These are phyloP conservation scores for Phytophthora agathidicida DNA, from an alignment of 352 stramenopile species.

Conservation along the genomic window DNA sequence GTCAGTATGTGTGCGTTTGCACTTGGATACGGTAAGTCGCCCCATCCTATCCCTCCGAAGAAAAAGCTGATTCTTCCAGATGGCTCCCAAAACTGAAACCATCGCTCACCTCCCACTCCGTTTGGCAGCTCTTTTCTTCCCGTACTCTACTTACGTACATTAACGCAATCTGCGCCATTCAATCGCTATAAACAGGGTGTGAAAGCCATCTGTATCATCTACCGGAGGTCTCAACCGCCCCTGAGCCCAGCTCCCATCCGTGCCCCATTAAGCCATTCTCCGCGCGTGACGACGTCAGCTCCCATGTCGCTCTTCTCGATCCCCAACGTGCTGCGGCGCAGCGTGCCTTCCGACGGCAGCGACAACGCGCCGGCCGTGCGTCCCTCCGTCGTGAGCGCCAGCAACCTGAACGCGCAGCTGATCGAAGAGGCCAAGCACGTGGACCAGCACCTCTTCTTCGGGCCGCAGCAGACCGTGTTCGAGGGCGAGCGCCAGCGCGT, in stretches of 20 bases:
- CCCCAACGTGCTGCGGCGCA: constrained; percentile 68
- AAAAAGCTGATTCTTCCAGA: constrained; percentile 31
- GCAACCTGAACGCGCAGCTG: constrained; percentile 78
- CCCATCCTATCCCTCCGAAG: constrained; percentile 1
- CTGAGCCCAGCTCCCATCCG: constrained; percentile 17
- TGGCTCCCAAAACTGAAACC: constrained; percentile 22
- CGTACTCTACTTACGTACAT: background rate
- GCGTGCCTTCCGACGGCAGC: constrained; percentile 54
- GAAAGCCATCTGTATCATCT: constrained; percentile 2
- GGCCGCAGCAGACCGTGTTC: constrained; percentile 71
- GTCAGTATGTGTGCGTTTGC: background rate
- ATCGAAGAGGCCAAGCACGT: constrained; percentile 62
- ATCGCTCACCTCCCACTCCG: too few species aligned
- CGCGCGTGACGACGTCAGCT: constrained; percentile 12
- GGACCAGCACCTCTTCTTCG: constrained; percentile 86
- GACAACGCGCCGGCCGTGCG: constrained; percentile 49
- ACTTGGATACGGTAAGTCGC: background rate
- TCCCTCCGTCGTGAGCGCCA: constrained; percentile 68
- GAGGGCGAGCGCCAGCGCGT: constrained; percentile 81
- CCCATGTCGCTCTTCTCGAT: constrained; percentile 86
- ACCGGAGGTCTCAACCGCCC: background rate
- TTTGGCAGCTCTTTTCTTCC: too few species aligned
- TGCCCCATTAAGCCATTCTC: constrained; percentile 38
- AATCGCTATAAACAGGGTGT: constrained; percentile 3
- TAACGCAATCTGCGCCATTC: background rate